Evolutionary conservation across 1,284 basidiomycete species (phyloP).

Genomic region (Xanthoconium separans): DNA sequence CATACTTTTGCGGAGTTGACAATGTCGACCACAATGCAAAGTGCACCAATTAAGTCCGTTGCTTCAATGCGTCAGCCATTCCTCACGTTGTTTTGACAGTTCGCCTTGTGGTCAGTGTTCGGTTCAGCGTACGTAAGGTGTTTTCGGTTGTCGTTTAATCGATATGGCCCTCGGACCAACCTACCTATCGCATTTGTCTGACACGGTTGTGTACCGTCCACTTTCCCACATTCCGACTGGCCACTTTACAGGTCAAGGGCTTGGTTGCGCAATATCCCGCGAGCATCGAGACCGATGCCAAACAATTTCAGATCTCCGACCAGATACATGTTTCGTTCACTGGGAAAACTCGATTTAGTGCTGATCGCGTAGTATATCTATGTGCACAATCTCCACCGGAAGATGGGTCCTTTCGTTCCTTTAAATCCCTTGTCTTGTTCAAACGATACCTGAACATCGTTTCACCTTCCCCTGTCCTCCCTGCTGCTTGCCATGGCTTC

Average conservation of each 20-base stretch:
- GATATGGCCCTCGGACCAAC: slow-evolving; percentile 40
- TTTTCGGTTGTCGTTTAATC: slow-evolving; percentile 38
- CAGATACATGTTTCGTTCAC: slow-evolving; percentile 37
- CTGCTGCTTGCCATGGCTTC: slow-evolving; percentile 26
- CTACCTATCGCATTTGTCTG: slow-evolving; percentile 34
- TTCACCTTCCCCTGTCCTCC: slow-evolving; percentile 26
- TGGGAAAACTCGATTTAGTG: slow-evolving; percentile 38
- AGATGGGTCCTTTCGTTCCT: slow-evolving; percentile 28
- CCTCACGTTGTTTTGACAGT: slow-evolving; percentile 34
- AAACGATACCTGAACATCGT: slow-evolving; percentile 25
- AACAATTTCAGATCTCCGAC: slow-evolving; percentile 39
- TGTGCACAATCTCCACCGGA: slow-evolving; percentile 39
- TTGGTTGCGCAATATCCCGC: slow-evolving; percentile 37
- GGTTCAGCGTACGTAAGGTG: slow-evolving; percentile 31
- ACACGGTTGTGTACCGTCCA: slow-evolving; percentile 26
- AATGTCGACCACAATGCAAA: slow-evolving; percentile 36
- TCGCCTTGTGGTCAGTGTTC: slow-evolving; percentile 33
- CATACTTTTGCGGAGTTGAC: slow-evolving; percentile 29
- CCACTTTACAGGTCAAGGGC: slow-evolving; percentile 36
- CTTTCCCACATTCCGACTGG: slow-evolving; percentile 35
- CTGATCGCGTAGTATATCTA: slow-evolving; percentile 42
- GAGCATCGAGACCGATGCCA: slow-evolving; percentile 37
- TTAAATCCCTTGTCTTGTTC: slow-evolving; percentile 32
- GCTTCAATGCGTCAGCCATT: slow-evolving; percentile 25
- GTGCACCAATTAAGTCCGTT: slow-evolving; percentile 33